phyloP scores from a whole-genome alignment of 768 basidiomycete genomes.

The Stropharia rugosoannulata region DNA sequence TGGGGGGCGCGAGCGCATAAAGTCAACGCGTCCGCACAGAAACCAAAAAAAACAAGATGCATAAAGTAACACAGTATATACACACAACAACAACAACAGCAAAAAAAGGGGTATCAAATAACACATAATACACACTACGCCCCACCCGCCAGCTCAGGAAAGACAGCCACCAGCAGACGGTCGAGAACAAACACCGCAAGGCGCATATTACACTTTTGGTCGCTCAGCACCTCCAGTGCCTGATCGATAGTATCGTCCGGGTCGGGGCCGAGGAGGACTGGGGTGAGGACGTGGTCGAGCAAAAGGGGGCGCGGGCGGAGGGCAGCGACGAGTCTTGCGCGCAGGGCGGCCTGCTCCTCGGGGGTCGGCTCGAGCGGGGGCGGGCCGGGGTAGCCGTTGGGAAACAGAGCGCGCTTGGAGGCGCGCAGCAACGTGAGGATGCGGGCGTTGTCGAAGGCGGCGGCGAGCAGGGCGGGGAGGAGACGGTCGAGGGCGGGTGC shows the following conservation, averaged over 20 bases:
- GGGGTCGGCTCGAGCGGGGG: conserved; percentile 70
- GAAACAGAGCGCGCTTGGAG: conserved; percentile 77
- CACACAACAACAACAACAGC: too few relatives aligned
- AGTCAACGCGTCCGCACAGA: too few relatives aligned
- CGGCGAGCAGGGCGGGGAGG: conserved; percentile 65
- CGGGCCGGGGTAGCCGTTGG: conserved; percentile 83
- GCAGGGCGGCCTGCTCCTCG: conserved; percentile 70
- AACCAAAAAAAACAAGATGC: too few relatives aligned
- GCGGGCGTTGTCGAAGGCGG: conserved; percentile 49
- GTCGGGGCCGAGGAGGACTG: conserved; percentile 55
- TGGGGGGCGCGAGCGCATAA: too few relatives aligned
- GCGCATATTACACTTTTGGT: conserved; percentile 74
- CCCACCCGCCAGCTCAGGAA: conserved; percentile 65
- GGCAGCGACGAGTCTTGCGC: conserved; percentile 34
- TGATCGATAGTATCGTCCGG: conserved; percentile 46
- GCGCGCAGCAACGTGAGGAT: conserved; percentile 53
- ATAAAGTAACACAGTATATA: too few relatives aligned
- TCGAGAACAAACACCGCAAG: conserved; percentile 76
- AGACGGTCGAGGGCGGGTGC: conserved; percentile 67
- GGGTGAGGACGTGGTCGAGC: conserved; percentile 37
- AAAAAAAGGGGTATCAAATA: too few relatives aligned
- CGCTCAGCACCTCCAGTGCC: conserved; percentile 61
- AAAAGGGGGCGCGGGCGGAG: conserved; percentile 29
- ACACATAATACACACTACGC: background rate
- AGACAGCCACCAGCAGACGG: conserved; percentile 62